Evolutionary conservation across 257 asterid genomes (phyloP).

Genomic region (Nicotiana tomentosiformis): DNA sequence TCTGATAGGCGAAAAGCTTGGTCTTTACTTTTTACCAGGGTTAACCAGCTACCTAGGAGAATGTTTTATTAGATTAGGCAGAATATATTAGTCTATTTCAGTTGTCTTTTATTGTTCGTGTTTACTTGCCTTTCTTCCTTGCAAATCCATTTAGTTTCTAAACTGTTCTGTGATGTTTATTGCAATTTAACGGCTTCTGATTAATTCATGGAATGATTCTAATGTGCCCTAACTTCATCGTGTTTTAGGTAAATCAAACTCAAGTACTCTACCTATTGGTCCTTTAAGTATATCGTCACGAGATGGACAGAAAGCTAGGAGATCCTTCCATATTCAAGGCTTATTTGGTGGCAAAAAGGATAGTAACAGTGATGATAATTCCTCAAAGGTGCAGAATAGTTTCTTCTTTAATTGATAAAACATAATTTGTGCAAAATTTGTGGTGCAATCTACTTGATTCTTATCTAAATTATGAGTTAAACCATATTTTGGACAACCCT

Average conservation of each 20-base stretch:
- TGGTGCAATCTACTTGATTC: neutral
- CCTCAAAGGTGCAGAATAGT: conserved; percentile 45
- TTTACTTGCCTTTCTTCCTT: neutral
- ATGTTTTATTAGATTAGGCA: neutral
- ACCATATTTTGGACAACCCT: neutral
- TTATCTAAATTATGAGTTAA: neutral
- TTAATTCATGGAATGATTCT: neutral
- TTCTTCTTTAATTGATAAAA: neutral
- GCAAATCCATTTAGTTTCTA: neutral
- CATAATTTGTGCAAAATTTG: neutral
- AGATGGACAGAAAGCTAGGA: conserved; percentile 9
- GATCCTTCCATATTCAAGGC: conserved; percentile 36
- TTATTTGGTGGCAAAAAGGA: conserved; percentile 83
- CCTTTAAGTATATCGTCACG: neutral
- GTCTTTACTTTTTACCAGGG: neutral
- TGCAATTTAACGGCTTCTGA: neutral
- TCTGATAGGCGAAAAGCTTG: neutral
- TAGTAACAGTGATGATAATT: conserved; percentile 36
- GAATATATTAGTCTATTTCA: neutral
- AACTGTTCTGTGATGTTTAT: neutral
- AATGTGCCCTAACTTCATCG: neutral
- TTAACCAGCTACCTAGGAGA: neutral
- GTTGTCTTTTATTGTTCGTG: neutral
- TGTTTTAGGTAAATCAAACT: conserved; percentile 11
- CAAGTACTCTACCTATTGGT: neutral